These are phyloP conservation scores for Coemansia sp. DNA, from an alignment of 192 early-diverging fungal genomes.

Conservation along the genomic window DNA sequence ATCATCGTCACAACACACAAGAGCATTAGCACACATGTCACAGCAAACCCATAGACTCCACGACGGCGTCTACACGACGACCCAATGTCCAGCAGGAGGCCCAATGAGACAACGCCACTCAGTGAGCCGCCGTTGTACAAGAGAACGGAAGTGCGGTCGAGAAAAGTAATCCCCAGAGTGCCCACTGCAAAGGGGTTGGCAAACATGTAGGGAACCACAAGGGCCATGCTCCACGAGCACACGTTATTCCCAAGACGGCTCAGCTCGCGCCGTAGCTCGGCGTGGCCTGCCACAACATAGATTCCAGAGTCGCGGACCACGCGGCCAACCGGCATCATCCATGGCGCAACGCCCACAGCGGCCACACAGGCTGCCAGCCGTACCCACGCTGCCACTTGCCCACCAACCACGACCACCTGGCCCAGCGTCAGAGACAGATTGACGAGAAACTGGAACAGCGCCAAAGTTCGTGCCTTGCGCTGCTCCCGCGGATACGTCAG, in stretches of 20 bases:
- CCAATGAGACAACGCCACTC: conserved; percentile 4
- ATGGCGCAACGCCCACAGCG: neutral
- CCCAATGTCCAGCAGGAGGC: conserved; percentile 13
- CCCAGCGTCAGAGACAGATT: conserved; percentile 23
- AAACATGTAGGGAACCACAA: conserved; percentile 29
- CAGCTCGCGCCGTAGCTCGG: neutral
- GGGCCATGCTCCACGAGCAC: neutral
- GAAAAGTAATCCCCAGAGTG: conserved; percentile 7
- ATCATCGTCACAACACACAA: neutral
- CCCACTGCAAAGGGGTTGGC: conserved; percentile 14
- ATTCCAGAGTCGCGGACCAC: conserved; percentile 27
- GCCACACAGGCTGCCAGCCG: neutral
- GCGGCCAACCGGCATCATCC: neutral
- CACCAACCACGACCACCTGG: neutral
- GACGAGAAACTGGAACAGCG: conserved; percentile 13
- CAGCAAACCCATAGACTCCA: conserved; percentile 9
- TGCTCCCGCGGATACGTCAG: conserved; percentile 27
- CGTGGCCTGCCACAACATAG: conserved; percentile 14
- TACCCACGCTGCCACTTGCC: conserved; percentile 1
- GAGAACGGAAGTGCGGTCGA: conserved; percentile 2
- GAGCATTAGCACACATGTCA: neutral
- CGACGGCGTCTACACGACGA: conserved; percentile 2
- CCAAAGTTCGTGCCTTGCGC: conserved; percentile 15
- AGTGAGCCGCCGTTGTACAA: conserved; percentile 15
- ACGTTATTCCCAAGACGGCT: neutral